A percentile compares a stretch with the other conserved stretches of the same genome.
Evolutionary conservation across 2,329 filamentous ascomycete genomes (phyloP).

Genomic region (Epicoccum nigrum): DNA sequence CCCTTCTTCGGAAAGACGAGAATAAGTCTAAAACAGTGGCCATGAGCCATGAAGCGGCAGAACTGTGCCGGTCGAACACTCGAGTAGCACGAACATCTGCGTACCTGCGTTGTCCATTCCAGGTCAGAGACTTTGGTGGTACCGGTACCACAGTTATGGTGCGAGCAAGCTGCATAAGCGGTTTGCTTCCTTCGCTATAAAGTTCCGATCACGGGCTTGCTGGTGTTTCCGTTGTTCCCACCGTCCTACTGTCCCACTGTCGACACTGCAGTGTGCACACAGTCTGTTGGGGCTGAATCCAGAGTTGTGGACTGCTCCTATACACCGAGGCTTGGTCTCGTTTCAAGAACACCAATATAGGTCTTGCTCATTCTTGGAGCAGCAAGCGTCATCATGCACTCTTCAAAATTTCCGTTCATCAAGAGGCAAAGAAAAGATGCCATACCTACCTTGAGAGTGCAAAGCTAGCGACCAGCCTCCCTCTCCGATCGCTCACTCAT

Average conservation of each 20-base stretch:
- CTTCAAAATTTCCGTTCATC: no score
- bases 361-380: no score
- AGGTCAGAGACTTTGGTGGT: neutral
- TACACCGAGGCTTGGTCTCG: no score
- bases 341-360: no score
- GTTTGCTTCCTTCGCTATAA: slow-evolving; percentile 5
- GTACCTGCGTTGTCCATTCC: neutral
- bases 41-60: no score
- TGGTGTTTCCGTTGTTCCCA: neutral
- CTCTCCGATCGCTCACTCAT: neutral
- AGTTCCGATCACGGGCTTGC: neutral
- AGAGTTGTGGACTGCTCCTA: neutral
- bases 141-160: neutral
- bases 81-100: neutral
- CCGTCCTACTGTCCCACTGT: slow-evolving; percentile 6
- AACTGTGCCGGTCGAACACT: neutral
- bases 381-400: no score
- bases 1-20: no score
- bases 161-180: slow-evolving; percentile 5
- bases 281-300: neutral
- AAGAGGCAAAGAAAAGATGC: no score
- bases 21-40: no score
- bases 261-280: slow-evolving; percentile 5
- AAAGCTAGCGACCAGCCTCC: neutral
- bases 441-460: neutral